Evolutionary conservation across 2,329 filamentous ascomycete species (phyloP).

Genomic region (Colletotrichum liaoningense): DNA sequence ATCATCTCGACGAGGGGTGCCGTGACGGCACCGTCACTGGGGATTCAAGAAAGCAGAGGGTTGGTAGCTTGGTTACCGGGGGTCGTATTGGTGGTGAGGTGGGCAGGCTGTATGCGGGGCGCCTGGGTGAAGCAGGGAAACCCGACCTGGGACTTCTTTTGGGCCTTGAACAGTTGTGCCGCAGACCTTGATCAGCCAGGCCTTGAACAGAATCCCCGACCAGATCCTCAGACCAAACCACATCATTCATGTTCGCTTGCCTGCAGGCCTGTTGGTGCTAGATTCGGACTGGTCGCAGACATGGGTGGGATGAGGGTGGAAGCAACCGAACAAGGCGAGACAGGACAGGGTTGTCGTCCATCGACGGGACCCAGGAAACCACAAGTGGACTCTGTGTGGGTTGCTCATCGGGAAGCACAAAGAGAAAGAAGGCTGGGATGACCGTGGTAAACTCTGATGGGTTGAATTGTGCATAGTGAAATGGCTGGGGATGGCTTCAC

Average conservation of each 20-base stretch:
- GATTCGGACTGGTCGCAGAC: conserved; percentile 2
- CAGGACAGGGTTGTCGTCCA: conserved; percentile 4
- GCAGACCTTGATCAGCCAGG: too few species aligned
- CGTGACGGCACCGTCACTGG: conserved; percentile 9
- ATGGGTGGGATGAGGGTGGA: background rate
- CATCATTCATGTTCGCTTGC: background rate
- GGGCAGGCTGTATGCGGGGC: conserved; percentile 22
- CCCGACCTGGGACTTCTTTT: background rate
- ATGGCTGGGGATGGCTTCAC: conserved; percentile 35
- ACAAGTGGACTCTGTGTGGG: background rate
- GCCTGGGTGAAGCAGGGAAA: conserved; percentile 30
- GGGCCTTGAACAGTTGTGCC: background rate
- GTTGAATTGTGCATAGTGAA: conserved; percentile 4
- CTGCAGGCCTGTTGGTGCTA: background rate
- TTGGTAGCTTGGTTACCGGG: conserved; percentile 20
- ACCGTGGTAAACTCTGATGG: conserved; percentile 3
- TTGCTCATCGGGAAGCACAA: background rate
- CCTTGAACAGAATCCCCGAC: background rate
- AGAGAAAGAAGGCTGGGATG: conserved; percentile 20
- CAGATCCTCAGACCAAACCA: background rate
- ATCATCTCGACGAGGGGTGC: conserved; percentile 29
- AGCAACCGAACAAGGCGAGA: conserved; percentile 1
- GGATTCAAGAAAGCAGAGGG: conserved; percentile 9
- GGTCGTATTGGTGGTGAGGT: conserved; percentile 4
- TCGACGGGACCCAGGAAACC: background rate